These are phyloP conservation scores for Phyllosticta citrichinensis DNA, from an alignment of 2,329 filamentous ascomycete genomes.

Conservation along the genomic window DNA sequence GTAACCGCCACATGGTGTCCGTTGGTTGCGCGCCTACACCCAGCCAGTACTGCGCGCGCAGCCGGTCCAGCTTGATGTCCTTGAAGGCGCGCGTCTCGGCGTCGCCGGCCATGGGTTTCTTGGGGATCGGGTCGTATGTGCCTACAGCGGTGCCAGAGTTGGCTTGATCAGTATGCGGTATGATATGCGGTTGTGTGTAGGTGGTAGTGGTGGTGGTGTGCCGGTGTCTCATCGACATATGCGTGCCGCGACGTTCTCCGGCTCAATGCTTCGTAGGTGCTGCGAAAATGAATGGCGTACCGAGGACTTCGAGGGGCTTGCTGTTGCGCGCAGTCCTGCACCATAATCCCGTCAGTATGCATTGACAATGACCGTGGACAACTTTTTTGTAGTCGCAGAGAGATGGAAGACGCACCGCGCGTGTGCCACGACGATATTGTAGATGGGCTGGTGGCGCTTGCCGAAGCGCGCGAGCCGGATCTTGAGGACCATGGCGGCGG, in stretches of 20 bases:
- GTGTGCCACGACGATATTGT: slow-evolving; percentile 95
- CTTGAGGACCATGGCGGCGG: slow-evolving; percentile 69
- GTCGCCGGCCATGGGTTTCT: slow-evolving; percentile 40
- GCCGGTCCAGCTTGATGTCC: slow-evolving; percentile 76
- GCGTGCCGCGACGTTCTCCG: neutral
- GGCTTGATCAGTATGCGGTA: neutral
- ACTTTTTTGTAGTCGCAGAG: neutral
- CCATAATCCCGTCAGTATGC: neutral
- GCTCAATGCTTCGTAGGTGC: slow-evolving; percentile 38
- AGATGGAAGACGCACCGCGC: slow-evolving; percentile 54
- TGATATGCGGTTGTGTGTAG: neutral
- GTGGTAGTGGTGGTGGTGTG: neutral
- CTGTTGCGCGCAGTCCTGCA: slow-evolving; percentile 72
- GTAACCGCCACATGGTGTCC: slow-evolving; percentile 75
- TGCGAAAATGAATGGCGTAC: slow-evolving; percentile 51
- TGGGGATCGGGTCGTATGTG: slow-evolving; percentile 53
- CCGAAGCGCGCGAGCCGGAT: slow-evolving; percentile 93
- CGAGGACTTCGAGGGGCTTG: slow-evolving; percentile 84
- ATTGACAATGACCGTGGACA: neutral
- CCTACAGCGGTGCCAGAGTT: slow-evolving; percentile 35
- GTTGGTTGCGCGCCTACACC: slow-evolving; percentile 93
- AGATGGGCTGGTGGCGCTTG: slow-evolving; percentile 77
- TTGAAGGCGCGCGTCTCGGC: slow-evolving; percentile 61
- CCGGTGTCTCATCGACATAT: neutral
- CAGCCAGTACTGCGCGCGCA: slow-evolving; percentile 86